Base-by-base conservation (phyloP, 345 rosid species). In the Syzygium aqueum region DNA sequence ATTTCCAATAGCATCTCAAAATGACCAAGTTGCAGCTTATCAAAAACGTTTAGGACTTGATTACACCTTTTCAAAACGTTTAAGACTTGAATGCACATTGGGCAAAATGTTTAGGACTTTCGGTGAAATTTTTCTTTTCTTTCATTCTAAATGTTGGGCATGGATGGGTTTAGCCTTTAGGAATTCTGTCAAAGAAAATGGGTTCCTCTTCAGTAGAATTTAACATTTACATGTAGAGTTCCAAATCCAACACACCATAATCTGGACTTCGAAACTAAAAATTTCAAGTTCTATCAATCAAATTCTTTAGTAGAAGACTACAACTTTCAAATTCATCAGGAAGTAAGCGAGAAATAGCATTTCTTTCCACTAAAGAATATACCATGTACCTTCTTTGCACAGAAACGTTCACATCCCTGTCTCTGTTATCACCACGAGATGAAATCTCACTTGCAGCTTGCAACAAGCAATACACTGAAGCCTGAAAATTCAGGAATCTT, bases 361-460 rank as follows among this genome's bases (percentile, higher is more conserved):
- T 56, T 28, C 43, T 57, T 54, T 87, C 85, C 8, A 52, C 85
- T 25, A 84, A 88, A 73, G 37, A 37, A 33, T 73, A 33, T 10
- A 73, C 82, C 49, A 73, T 73, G 77, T 94, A 97, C 99, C 99
- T 97, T 88, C 93, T 94, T 87, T 95, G 96, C 51, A 96, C 95
- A 90, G 95, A 95, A 90, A 94, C 92, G 89, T 93, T 93, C 85
- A 89, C 77, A 89, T 95, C 99, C 86, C 92, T 91, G 90, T 97
- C 98, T 92, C 96, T 92, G 57, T 92, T 92, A 92, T 93, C 92
- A 86, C 96, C 97, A 84, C 92, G 94, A 52, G 96, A 94, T 84
- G 99, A 92, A 93, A 96, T 94, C 89, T 97, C 98, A 77, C 90
- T 91, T 80, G 97, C 98, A 88, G 99, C 99, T 96, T 93, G 96